These are phyloP conservation scores for Neofusicoccum sp. DNA, from an alignment of 2,329 filamentous ascomycete species.

Conservation along the genomic window DNA sequence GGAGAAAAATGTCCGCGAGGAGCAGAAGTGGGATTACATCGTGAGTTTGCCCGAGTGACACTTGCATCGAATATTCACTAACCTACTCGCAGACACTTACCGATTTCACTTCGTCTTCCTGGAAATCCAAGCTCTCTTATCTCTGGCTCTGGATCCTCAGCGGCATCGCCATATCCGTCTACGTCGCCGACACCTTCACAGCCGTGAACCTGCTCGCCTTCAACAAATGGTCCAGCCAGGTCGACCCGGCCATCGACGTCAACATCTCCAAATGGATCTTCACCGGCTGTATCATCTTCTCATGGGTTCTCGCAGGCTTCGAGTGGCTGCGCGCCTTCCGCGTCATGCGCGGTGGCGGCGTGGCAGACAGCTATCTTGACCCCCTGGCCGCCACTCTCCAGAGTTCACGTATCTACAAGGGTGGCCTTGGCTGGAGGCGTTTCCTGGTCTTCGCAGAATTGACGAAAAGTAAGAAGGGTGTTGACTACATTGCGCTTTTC, in stretches of 20 bases:
- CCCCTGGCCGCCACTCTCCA: constrained; percentile 82
- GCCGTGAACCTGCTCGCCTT: constrained; percentile 89
- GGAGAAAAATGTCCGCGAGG: constrained; percentile 46
- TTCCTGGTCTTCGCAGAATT: constrained; percentile 92
- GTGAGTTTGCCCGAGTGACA: constrained; percentile 52
- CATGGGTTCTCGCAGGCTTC: constrained; percentile 77
- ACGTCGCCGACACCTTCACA: constrained; percentile 88
- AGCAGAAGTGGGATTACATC: constrained; percentile 84
- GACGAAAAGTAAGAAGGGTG: constrained; percentile 88
- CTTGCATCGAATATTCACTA: constrained; percentile 23
- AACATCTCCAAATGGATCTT: constrained; percentile 93
- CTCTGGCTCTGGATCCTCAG: constrained; percentile 81
- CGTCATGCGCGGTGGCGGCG: constrained; percentile 81
- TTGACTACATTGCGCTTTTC: constrained; percentile 87
- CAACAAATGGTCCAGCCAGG: constrained; percentile 82
- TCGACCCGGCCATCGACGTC: constrained; percentile 77
- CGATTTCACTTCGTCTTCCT: constrained; percentile 85
- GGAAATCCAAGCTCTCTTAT: constrained; percentile 78
- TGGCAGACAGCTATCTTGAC: constrained; percentile 91
- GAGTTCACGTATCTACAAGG: constrained; percentile 70
- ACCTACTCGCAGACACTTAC: constrained; percentile 44
- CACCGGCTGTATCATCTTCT: constrained; percentile 86
- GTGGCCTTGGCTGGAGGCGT: constrained; percentile 78
- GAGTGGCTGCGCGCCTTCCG: constrained; percentile 79
- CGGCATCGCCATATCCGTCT: constrained; percentile 78